Evolutionary conservation across 768 basidiomycete species (phyloP), one percentile per base, ranked within the genome.

Genomic region (Trametes coccinea): DNA sequence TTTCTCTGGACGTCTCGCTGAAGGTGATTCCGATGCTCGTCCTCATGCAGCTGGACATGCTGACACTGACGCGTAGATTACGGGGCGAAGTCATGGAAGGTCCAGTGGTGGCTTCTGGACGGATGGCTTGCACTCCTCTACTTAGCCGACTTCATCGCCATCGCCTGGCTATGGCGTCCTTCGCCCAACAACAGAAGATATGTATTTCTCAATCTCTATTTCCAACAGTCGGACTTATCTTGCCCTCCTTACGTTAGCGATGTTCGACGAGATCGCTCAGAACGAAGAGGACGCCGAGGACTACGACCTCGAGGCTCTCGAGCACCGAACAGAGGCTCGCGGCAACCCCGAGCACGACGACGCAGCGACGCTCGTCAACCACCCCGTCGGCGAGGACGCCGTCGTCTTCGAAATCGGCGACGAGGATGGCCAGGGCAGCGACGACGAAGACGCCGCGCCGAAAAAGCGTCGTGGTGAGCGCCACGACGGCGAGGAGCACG

Each of bases 241-340:
- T 60, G 40, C 27, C 76, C 76, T 80, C 67, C 80, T 70, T 66
- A 91, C 89, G 73, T 85, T 99, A 63, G 87, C 93, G 39, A 95
- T 98, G 90, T 95, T 93, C 29, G 95, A 98, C 65, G 97, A 99
- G 77, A 76, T 98, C 54, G 93, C 97, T 29, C 94, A 95, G 76
- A 90, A 95, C 69, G 93, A 95, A 70, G 88, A 90, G 68, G 95
- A 95, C 66, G 95, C 93, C 0, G 92, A 97, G 71, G 90, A 95
- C 70, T 95, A 93, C 68, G 93, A 95, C 69, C 79, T 93, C 30
- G 93, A 94, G 67, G 79, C 89, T 13, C 78, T 95, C 56, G 83
- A 87, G 66, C 76, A 69, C 53, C 85, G 87, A 37, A 79, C 79
- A 2, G 73, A 77, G 34, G 73, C 75, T 13, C 77, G 80, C 33